Evolutionary conservation across 257 asterid species (phyloP).

Genomic region (Penstemon newberryi): DNA sequence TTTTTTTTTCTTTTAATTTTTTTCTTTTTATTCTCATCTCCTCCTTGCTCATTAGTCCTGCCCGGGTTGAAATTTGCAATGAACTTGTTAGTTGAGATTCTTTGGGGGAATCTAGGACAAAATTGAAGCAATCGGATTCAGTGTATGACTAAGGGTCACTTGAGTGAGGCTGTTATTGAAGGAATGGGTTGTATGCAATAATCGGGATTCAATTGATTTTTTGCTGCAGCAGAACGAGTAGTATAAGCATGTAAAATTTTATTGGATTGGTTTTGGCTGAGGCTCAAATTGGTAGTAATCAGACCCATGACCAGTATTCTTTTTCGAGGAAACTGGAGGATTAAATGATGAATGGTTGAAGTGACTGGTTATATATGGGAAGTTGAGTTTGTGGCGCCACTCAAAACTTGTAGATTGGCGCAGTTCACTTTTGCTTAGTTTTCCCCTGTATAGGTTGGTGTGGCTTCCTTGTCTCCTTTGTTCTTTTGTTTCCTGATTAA

Average conservation of each 20-base stretch:
- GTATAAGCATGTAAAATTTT: not conserved
- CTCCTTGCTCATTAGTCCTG: conserved; percentile 28
- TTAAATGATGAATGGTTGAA: conserved; percentile 12
- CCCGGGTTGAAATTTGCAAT: not conserved
- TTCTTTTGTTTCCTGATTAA: conserved; percentile 16
- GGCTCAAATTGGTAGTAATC: not conserved
- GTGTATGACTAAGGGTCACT: conserved; percentile 16
- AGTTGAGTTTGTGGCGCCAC: conserved; percentile 17
- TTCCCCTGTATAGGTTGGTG: conserved; percentile 37
- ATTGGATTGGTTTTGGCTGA: conserved; percentile 8
- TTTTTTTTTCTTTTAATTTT: not conserved
- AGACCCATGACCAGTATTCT: too few species aligned
- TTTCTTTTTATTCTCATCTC: conserved; percentile 28
- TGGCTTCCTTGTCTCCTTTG: conserved; percentile 18
- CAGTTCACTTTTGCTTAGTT: conserved; percentile 24
- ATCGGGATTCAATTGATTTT: not conserved
- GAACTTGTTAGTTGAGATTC: conserved; percentile 24
- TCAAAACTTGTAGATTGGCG: conserved; percentile 7
- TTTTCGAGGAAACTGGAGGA: not conserved
- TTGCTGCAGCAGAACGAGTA: not conserved
- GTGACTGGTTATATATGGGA: conserved; percentile 1
- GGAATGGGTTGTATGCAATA: not conserved
- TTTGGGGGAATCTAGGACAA: conserved; percentile 27
- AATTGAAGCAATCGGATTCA: conserved; percentile 20
- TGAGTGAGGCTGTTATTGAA: too few species aligned